Evolutionary conservation across 2,329 filamentous ascomycete genomes (phyloP).

Genomic region (Penicillium sp.): DNA sequence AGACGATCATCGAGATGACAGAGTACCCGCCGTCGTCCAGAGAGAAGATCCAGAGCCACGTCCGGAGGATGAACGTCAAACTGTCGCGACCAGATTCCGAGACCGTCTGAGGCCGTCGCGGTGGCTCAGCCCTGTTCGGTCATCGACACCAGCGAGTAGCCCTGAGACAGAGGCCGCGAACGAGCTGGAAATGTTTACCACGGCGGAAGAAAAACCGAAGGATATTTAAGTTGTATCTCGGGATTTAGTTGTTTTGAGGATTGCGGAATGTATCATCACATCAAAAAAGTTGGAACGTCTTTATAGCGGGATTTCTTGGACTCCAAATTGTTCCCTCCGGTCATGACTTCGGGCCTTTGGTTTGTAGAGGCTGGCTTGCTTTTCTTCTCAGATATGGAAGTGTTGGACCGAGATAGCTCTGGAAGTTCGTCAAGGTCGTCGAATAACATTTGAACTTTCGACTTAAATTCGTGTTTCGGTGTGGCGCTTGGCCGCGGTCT

Average conservation of each 20-base stretch:
- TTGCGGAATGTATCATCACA: conserved; percentile 26
- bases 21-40: conserved; percentile 28
- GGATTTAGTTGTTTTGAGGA: conserved; percentile 1
- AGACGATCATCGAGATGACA: conserved; percentile 23
- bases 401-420: conserved; percentile 26
- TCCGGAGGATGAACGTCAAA: conserved; percentile 31
- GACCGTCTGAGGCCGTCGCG: conserved; percentile 16
- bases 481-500: conserved; percentile 12
- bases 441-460: conserved; percentile 35
- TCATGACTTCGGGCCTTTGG: conserved; percentile 12
- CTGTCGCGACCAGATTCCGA: conserved; percentile 20
- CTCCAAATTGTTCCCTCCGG: conserved; percentile 21
- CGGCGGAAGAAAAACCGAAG: conserved; percentile 1
- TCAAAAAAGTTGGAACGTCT: conserved; percentile 46
- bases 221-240: not conserved
- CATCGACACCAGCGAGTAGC: not conserved
- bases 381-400: conserved; percentile 22
- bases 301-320: conserved; percentile 40
- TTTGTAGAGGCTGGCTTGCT: conserved; percentile 11
- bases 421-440: conserved; percentile 41
- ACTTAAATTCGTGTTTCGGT: conserved; percentile 15
- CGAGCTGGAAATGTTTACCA: not conserved
- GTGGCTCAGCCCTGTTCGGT: conserved; percentile 10
- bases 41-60: conserved; percentile 29
- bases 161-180: conserved; percentile 5